Evolutionary conservation across 257 asterid species (phyloP).

Genomic region (Solanum ossicruentum): DNA sequence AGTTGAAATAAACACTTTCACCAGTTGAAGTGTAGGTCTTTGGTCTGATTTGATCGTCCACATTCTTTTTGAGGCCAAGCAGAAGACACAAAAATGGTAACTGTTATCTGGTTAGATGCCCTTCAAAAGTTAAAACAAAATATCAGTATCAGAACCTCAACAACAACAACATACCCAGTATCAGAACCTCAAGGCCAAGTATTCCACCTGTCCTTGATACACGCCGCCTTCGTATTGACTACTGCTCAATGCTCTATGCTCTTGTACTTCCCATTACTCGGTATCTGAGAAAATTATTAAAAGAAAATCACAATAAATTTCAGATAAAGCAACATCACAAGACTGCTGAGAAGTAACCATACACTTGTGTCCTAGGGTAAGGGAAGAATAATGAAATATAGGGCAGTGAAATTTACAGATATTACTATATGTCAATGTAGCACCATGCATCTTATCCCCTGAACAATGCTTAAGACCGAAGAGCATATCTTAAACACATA

Average conservation of each 20-base stretch:
- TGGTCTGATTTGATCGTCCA: background rate
- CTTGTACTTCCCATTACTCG: conserved; percentile 52
- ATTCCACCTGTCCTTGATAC: background rate
- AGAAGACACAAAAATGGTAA: background rate
- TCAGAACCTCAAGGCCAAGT: background rate
- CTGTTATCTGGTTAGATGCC: background rate
- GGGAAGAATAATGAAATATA: background rate
- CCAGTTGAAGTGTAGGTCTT: background rate
- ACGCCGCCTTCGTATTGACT: conserved; percentile 17
- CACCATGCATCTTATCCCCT: background rate
- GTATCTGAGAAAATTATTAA: conserved; percentile 8
- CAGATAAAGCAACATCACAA: background rate
- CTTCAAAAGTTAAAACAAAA: background rate
- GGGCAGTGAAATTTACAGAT: background rate
- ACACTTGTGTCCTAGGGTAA: background rate
- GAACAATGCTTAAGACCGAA: background rate
- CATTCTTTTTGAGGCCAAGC: background rate
- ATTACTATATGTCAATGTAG: background rate
- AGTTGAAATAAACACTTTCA: background rate
- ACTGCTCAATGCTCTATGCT: conserved; percentile 53
- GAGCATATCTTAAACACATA: background rate
- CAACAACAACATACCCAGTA: too few relatives aligned
- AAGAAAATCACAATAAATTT: background rate
- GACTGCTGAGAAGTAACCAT: background rate
- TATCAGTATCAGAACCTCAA: background rate